These are phyloP conservation scores for Pterocarpus santalinus DNA, from an alignment of 306 rosid species.

Conservation along the genomic window DNA sequence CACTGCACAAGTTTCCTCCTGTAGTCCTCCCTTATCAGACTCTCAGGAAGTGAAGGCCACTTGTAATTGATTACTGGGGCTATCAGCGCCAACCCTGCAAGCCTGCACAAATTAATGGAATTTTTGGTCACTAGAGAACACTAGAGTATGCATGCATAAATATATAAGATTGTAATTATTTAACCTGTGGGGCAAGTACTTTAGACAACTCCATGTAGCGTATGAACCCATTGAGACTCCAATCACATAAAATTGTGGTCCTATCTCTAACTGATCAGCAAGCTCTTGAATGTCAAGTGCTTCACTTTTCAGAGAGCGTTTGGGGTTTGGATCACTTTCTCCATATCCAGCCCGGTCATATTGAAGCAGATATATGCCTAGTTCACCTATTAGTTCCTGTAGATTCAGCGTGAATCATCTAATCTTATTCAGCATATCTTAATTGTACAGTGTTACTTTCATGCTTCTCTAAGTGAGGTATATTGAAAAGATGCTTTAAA, in stretches of 20 bases:
- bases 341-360: slow-evolving; percentile 95
- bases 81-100: slow-evolving; percentile 81
- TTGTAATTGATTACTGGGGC: slow-evolving; percentile 84
- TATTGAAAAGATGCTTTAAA: background rate
- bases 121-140: background rate
- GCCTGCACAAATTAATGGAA: slow-evolving; percentile 62
- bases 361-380: slow-evolving; percentile 80
- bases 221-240: slow-evolving; percentile 97
- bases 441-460: slow-evolving; percentile 20
- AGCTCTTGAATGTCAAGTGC: slow-evolving; percentile 86
- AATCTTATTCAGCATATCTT: slow-evolving; percentile 31
- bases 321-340: slow-evolving; percentile 90
- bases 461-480: background rate
- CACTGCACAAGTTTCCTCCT: slow-evolving; percentile 67
- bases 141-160: background rate
- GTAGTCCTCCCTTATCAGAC: slow-evolving; percentile 73
- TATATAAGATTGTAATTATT: slow-evolving; percentile 21
- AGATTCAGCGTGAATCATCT: slow-evolving; percentile 45
- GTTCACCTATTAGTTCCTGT: slow-evolving; percentile 81
- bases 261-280: slow-evolving; percentile 80
- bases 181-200: slow-evolving; percentile 87
- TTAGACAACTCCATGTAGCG: slow-evolving; percentile 95
- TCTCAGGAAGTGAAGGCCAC: slow-evolving; percentile 87
- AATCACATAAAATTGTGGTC: slow-evolving; percentile 78
- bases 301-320: slow-evolving; percentile 77